A percentile compares a stretch with the other conserved stretches of the same genome.
Conservation (phyloP, 805 yeast genomes). For the Cyberlindnera xishuangbannaensis region DNA sequence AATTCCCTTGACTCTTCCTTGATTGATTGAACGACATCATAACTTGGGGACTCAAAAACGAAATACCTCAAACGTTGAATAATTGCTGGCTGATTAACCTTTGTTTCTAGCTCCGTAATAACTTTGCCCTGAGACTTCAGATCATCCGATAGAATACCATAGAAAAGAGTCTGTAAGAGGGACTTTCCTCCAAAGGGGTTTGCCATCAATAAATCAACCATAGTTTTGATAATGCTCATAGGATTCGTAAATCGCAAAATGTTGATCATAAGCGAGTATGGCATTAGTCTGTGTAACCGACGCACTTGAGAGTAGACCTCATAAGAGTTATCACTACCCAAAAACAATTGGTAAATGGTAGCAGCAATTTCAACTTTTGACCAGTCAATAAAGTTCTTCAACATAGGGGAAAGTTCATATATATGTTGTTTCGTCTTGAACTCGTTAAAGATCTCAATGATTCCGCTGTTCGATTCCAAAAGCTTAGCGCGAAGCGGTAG, state of each 20-base stretch:
- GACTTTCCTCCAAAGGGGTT: constrained; percentile 66
- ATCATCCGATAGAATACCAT: constrained; percentile 71
- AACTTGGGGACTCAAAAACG: constrained; percentile 30
- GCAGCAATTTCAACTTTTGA: constrained; percentile 79
- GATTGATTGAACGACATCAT: constrained; percentile 26
- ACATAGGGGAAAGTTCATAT: constrained; percentile 56
- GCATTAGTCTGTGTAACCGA: constrained; percentile 70
- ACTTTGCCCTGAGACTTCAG: constrained; percentile 55
- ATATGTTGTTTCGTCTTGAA: constrained; percentile 50
- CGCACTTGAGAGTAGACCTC: constrained; percentile 68
- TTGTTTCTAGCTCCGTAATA: constrained; percentile 39
- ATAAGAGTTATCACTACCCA: constrained; percentile 76
- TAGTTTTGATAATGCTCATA: constrained; percentile 67
- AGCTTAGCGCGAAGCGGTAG: constrained; percentile 52
- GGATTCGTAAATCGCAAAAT: constrained; percentile 85
- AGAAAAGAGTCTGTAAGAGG: constrained; percentile 66
- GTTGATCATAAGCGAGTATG: constrained; percentile 71
- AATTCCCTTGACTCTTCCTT: constrained; percentile 19
- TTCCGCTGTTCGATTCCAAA: constrained; percentile 45
- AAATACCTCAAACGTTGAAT: constrained; percentile 27
- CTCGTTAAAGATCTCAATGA: constrained; percentile 58
- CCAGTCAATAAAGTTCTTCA: constrained; percentile 73
- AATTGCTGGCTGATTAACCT: constrained; percentile 26
- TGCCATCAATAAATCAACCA: constrained; percentile 80
- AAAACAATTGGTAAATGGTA: constrained; percentile 70